Percentiles rank a stretch among this genome's conserved stretches.
Conservation (phyloP, 345 rosid species). For the Populus euphratica region DNA sequence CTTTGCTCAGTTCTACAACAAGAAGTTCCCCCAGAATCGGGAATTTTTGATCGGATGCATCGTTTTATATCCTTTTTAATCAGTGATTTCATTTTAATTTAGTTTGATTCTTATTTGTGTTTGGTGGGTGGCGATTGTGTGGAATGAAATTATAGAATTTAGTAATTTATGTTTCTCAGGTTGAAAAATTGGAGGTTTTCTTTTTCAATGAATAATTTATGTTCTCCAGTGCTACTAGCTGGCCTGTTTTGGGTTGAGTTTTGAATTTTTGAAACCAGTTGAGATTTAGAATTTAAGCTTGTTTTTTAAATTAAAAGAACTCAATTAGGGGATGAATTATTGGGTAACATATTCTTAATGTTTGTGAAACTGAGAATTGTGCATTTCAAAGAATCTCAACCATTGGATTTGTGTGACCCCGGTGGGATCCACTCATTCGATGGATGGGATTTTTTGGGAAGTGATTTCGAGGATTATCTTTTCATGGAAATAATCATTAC, state of each 20-base stretch:
- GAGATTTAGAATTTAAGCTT: not conserved
- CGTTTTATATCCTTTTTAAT: slow-evolving; percentile 70
- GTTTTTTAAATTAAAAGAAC: not conserved
- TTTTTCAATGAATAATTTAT: not conserved
- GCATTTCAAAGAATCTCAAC: not conserved
- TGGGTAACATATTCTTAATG: not conserved
- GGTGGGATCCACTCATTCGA: not conserved
- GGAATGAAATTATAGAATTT: not conserved
- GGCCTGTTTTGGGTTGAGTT: not conserved
- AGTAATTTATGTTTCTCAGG: not conserved
- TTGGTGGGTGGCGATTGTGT: slow-evolving; percentile 3
- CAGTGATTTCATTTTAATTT: not conserved
- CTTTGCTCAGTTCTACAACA: slow-evolving; percentile 95
- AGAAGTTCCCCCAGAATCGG: slow-evolving; percentile 91
- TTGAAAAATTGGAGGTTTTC: not conserved
- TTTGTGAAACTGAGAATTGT: not conserved
- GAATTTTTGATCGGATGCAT: slow-evolving; percentile 86
- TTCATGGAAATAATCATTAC: not conserved
- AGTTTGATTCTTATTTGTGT: not conserved
- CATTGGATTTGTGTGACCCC: not conserved
- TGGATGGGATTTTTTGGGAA: not conserved
- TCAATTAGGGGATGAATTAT: not conserved
- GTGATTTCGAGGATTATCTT: not conserved
- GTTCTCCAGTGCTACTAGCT: not conserved
- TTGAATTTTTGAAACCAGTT: not conserved